Conservation (phyloP, 1,139 yeast genomes). For the Suhomyces chickasaworum region DNA sequence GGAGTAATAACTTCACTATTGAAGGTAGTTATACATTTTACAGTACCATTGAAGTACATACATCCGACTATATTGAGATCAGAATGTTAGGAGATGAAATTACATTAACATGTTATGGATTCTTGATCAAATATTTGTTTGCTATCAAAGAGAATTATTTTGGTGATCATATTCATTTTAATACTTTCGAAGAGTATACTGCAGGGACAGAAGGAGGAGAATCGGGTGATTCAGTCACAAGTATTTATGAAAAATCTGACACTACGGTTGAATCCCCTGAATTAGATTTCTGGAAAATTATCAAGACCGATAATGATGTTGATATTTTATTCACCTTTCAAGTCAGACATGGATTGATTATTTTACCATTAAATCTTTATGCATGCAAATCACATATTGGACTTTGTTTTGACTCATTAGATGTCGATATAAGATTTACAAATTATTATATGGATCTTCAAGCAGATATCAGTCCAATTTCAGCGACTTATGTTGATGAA, state of each 20-base stretch:
- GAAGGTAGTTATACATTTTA: slow-evolving; percentile 69
- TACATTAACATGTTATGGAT: slow-evolving; percentile 76
- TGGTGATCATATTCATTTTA: slow-evolving; percentile 82
- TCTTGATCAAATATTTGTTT: slow-evolving; percentile 71
- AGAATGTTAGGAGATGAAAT: slow-evolving; percentile 67
- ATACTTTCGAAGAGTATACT: slow-evolving; percentile 80
- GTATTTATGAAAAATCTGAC: neutral
- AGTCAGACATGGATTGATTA: slow-evolving; percentile 66
- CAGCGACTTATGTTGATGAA: slow-evolving; percentile 33
- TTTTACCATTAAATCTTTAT: slow-evolving; percentile 74
- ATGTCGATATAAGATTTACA: slow-evolving; percentile 81
- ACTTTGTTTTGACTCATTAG: slow-evolving; percentile 64
- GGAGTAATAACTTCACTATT: slow-evolving; percentile 60
- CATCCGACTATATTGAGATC: slow-evolving; percentile 69
- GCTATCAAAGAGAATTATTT: slow-evolving; percentile 85
- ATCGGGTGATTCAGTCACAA: slow-evolving; percentile 2
- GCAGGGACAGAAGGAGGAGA: slow-evolving; percentile 16
- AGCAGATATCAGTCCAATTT: slow-evolving; percentile 55
- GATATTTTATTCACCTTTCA: slow-evolving; percentile 75
- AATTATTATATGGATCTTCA: slow-evolving; percentile 89
- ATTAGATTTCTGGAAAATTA: slow-evolving; percentile 40
- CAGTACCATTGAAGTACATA: slow-evolving; percentile 59
- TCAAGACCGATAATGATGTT: slow-evolving; percentile 67
- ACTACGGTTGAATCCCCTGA: slow-evolving; percentile 15
- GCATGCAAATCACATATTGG: slow-evolving; percentile 64